Conservation (phyloP, 768 basidiomycete genomes). For the Panellus pusillus region DNA sequence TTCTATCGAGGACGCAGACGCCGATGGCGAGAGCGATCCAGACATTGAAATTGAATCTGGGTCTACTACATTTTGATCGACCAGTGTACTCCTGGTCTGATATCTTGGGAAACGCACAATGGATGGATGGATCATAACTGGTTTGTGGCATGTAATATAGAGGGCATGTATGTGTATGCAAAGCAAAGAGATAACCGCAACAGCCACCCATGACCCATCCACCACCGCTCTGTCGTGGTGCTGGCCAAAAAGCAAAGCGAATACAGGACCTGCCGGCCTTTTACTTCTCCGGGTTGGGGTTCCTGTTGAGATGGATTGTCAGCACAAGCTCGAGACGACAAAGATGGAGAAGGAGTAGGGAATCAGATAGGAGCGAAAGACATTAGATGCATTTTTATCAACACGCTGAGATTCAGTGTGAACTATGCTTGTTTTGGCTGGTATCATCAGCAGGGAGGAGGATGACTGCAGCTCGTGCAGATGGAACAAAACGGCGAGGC, state of each 20-base stretch:
- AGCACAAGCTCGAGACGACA: conserved; percentile 22
- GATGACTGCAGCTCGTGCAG: background rate
- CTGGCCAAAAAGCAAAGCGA: conserved; percentile 4
- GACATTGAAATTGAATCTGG: conserved; percentile 13
- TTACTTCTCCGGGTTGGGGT: conserved; percentile 68
- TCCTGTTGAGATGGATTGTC: conserved; percentile 40
- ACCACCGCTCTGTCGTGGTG: conserved; percentile 4
- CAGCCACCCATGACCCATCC: conserved; percentile 16
- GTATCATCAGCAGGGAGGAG: conserved; percentile 53
- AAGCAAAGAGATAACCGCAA: conserved; percentile 13
- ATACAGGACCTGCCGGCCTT: conserved; percentile 22
- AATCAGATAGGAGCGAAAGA: conserved; percentile 99
- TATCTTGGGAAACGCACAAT: background rate
- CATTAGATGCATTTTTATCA: conserved; percentile 83
- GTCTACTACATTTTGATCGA: background rate
- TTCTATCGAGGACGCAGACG: conserved; percentile 13
- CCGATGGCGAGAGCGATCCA: conserved; percentile 17
- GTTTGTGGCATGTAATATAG: conserved; percentile 18
- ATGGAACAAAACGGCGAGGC: conserved; percentile 1
- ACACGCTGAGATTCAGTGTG: conserved; percentile 88
- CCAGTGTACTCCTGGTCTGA: background rate
- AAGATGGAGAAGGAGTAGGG: conserved; percentile 14
- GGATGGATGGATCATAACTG: conserved; percentile 9
- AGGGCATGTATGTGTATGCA: conserved; percentile 19
- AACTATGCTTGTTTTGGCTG: conserved; percentile 79